Conservation (phyloP, 352 stramenopile species). For the Sclerospora graminicola region DNA sequence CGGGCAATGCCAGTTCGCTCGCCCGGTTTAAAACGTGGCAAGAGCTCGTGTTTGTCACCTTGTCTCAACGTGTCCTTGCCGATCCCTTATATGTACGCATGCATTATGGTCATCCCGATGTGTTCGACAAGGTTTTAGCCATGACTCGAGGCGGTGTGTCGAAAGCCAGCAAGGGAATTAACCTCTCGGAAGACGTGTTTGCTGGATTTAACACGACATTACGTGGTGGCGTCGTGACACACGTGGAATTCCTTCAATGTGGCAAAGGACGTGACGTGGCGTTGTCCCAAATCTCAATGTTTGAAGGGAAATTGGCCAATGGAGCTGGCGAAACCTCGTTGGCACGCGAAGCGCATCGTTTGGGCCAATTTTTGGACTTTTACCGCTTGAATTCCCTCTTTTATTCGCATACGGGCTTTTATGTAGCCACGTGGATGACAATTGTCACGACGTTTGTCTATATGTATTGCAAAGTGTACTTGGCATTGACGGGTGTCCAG, state of each 20-base stretch:
- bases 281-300: conserved; percentile 82
- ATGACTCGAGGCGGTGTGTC: conserved; percentile 68
- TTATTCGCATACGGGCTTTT: conserved; percentile 82
- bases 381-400: conserved; percentile 84
- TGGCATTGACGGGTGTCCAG: conserved; percentile 62
- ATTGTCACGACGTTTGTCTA: conserved; percentile 84
- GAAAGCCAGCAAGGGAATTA: conserved; percentile 77
- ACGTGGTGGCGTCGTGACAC: conserved; percentile 62
- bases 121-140: conserved; percentile 73
- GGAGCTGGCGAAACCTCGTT: conserved; percentile 71
- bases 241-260: conserved; percentile 85
- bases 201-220: conserved; percentile 74
- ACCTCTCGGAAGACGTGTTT: conserved; percentile 82
- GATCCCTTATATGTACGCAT: conserved; percentile 67
- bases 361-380: conserved; percentile 82
- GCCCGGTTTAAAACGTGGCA: conserved; percentile 84
- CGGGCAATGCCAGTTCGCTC: conserved; percentile 69
- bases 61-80: conserved; percentile 70
- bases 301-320: conserved; percentile 80
- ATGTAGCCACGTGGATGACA: conserved; percentile 82
- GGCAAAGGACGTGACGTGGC: conserved; percentile 79
- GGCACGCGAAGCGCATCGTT: conserved; percentile 67
- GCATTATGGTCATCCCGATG: conserved; percentile 80
- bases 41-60: conserved; percentile 76
- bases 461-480: conserved; percentile 82